Conservation (phyloP, 2,329 filamentous ascomycete genomes). For the Dryadomyces sulphureus region DNA sequence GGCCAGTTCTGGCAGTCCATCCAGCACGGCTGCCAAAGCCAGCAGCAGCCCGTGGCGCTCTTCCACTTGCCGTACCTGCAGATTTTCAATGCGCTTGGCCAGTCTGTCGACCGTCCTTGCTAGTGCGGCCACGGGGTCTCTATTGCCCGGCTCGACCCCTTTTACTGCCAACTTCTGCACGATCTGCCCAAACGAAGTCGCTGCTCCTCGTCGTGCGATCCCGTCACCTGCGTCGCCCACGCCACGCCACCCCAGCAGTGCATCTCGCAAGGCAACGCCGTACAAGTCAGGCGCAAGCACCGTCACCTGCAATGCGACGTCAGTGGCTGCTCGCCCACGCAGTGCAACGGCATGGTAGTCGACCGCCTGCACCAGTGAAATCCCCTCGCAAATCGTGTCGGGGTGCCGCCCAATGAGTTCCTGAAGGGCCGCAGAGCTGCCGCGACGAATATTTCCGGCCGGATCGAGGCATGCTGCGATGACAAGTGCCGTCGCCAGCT, state of each 20-base stretch:
- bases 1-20: conserved; percentile 25
- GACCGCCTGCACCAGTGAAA: conserved; percentile 72
- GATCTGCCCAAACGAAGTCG: conserved; percentile 50
- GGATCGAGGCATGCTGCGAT: conserved; percentile 75
- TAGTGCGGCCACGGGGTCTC: conserved; percentile 16
- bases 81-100: conserved; percentile 5
- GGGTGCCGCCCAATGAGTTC: conserved; percentile 90
- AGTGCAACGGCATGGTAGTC: conserved; percentile 90
- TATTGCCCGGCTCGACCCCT: not conserved
- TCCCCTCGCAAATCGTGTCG: conserved; percentile 67
- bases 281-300: conserved; percentile 48
- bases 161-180: conserved; percentile 19
- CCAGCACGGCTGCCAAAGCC: conserved; percentile 43
- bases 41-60: conserved; percentile 54
- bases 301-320: conserved; percentile 58
- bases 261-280: conserved; percentile 54
- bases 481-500: conserved; percentile 64
- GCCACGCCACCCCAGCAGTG: conserved; percentile 72
- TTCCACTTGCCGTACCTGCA: conserved; percentile 47
- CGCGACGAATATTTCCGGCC: conserved; percentile 82
- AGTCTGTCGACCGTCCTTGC: conserved; percentile 3
- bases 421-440: conserved; percentile 83
- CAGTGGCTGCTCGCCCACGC: conserved; percentile 64
- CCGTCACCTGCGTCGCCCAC: conserved; percentile 65
- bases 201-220: conserved; percentile 56